Conservation (phyloP, 148 eudicot genomes). For the Nyssa sinensis region DNA sequence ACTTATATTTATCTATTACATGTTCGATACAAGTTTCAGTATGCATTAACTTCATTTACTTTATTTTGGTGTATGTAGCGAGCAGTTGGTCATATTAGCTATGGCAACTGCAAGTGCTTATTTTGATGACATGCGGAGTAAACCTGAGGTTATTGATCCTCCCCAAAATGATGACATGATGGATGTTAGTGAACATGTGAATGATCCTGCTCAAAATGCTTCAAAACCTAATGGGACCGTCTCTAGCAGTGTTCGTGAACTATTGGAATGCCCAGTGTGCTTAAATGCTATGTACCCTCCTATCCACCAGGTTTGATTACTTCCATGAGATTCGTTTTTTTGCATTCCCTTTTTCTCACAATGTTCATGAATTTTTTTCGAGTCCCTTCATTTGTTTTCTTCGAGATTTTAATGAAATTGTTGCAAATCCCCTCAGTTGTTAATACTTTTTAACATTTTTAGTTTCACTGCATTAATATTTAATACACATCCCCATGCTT, state of each 20-base stretch:
- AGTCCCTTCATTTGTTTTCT: too few species aligned
- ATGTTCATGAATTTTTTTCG: too few species aligned
- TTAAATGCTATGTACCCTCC: constrained; percentile 98
- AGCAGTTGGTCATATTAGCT: constrained; percentile 2
- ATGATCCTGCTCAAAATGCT: constrained; percentile 57
- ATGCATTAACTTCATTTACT: background rate
- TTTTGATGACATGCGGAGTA: constrained; percentile 62
- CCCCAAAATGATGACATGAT: constrained; percentile 60
- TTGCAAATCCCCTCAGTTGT: background rate
- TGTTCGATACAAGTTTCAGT: background rate
- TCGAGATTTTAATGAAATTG: too few species aligned
- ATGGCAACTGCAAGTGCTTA: constrained; percentile 77
- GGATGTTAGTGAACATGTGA: constrained; percentile 62
- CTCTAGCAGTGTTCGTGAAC: constrained; percentile 79
- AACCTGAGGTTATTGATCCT: constrained; percentile 79
- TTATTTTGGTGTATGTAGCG: background rate
- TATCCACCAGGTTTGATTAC: constrained; percentile 68
- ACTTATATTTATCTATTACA: background rate
- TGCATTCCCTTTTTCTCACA: background rate
- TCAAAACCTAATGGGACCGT: constrained; percentile 56
- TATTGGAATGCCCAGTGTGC: constrained; percentile 92
- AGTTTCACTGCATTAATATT: background rate
- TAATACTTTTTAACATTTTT: background rate
- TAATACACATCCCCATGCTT: too few species aligned
- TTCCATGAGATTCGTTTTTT: constrained; percentile 4